Conservation (phyloP, 805 yeast species). For the Jamesozyma piceae region DNA sequence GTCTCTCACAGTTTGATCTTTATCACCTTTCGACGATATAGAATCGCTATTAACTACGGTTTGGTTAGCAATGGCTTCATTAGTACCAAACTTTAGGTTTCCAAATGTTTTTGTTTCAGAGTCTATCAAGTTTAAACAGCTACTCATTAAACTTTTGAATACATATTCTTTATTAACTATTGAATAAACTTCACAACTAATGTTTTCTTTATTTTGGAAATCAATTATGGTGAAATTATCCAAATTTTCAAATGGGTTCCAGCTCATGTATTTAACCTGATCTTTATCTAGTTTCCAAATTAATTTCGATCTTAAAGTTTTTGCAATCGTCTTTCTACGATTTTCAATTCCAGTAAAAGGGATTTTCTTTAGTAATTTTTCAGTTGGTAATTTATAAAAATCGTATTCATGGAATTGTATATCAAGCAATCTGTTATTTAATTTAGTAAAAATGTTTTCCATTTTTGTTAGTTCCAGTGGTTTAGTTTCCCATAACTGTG, state of each 20-base stretch:
- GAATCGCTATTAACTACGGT: not conserved
- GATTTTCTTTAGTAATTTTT: not conserved
- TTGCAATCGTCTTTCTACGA: not conserved
- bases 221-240: not conserved
- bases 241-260: constrained; percentile 16
- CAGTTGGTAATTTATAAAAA: constrained; percentile 9
- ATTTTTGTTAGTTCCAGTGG: not conserved
- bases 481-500: too few relatives aligned
- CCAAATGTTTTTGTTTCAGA: constrained; percentile 7
- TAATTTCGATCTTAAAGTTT: not conserved
- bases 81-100: constrained; percentile 2
- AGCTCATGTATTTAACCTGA: constrained; percentile 8
- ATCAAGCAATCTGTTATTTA: constrained; percentile 8
- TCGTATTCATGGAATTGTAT: constrained; percentile 14
- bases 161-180: not conserved
- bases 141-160: constrained; percentile 4
- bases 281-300: constrained; percentile 14
- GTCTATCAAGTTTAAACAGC: constrained; percentile 12
- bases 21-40: too few relatives aligned
- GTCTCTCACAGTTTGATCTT: not conserved
- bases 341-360: not conserved
- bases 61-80: not conserved
- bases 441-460: not conserved
- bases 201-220: not conserved
- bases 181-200: not conserved